Conservation (phyloP, 2,329 filamentous ascomycete species). For the Polychaeton citri region DNA sequence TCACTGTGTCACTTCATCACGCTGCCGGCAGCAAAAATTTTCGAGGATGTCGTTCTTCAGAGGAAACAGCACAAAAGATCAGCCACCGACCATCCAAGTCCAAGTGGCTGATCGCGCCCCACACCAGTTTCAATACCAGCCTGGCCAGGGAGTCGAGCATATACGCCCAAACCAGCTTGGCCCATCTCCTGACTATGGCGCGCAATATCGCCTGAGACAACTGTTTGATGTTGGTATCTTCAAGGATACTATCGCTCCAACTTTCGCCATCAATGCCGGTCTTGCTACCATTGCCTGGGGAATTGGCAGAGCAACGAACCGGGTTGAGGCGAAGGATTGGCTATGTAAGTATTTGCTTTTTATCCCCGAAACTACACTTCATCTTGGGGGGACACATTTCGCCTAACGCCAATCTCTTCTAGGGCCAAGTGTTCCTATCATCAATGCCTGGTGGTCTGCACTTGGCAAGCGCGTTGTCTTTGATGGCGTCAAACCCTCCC, state of each 20-base stretch:
- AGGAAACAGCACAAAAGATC: not conserved
- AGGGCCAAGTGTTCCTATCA: conserved; percentile 22
- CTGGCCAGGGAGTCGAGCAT: not conserved
- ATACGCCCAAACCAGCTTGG: conserved; percentile 3
- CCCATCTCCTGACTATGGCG: not conserved
- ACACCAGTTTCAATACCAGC: not conserved
- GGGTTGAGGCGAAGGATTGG: conserved; percentile 49
- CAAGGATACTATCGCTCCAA: conserved; percentile 40
- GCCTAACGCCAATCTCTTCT: conserved; percentile 39
- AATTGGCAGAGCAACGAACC: conserved; percentile 37
- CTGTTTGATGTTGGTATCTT: conserved; percentile 36
- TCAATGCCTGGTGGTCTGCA: conserved; percentile 49
- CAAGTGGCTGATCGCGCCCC: conserved; percentile 1
- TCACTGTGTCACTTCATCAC: too few species aligned
- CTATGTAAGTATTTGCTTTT: conserved; percentile 20
- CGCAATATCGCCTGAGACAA: not conserved
- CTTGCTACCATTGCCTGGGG: conserved; percentile 40
- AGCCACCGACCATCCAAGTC: not conserved
- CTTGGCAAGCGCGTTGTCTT: conserved; percentile 38
- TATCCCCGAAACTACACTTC: not conserved
- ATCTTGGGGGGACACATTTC: not conserved
- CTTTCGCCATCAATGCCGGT: conserved; percentile 39
- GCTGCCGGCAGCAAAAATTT: too few species aligned
- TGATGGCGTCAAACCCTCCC: conserved; percentile 31
- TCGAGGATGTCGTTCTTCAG: not conserved